These are phyloP conservation scores for Berkeleyomyces basicola DNA, from an alignment of 2,329 filamentous ascomycete species.

Conservation along the genomic window DNA sequence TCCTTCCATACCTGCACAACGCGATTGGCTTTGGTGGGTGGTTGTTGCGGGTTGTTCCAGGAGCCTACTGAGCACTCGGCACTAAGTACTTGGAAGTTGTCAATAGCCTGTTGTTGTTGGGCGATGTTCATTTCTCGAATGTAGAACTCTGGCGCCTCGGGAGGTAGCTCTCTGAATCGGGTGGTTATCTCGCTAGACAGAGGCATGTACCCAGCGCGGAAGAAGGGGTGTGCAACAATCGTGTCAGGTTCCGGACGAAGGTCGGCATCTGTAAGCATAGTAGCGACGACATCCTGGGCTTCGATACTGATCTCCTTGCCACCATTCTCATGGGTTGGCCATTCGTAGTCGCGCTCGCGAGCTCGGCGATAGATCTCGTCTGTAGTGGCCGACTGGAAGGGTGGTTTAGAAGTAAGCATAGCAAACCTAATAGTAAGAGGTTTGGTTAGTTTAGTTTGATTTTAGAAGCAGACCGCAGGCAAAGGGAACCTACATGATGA, in stretches of 20 bases:
- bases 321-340: constrained; percentile 50
- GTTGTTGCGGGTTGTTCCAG: constrained; percentile 4
- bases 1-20: constrained; percentile 44
- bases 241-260: constrained; percentile 57
- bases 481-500: constrained; percentile 60
- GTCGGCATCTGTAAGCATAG: constrained; percentile 59
- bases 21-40: constrained; percentile 31
- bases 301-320: constrained; percentile 52
- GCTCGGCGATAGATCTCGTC: constrained; percentile 70
- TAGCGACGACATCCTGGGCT: constrained; percentile 61
- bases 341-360: constrained; percentile 58
- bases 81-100: constrained; percentile 41
- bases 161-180: constrained; percentile 38
- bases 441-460: constrained; percentile 2
- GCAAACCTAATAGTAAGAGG: constrained; percentile 48
- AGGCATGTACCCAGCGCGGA: constrained; percentile 60
- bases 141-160: constrained; percentile 42
- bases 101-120: constrained; percentile 30
- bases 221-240: constrained; percentile 68
- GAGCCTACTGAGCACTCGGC: constrained; percentile 38
- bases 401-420: constrained; percentile 89
- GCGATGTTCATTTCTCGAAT: constrained; percentile 28
- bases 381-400: constrained; percentile 82
- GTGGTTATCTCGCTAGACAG: constrained; percentile 39
- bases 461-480: neutral